Percentiles rank a stretch among this genome's conserved stretches.
Conservation (phyloP, 192 early-diverging fungal genomes). For the Lobulomyces angularis region DNA sequence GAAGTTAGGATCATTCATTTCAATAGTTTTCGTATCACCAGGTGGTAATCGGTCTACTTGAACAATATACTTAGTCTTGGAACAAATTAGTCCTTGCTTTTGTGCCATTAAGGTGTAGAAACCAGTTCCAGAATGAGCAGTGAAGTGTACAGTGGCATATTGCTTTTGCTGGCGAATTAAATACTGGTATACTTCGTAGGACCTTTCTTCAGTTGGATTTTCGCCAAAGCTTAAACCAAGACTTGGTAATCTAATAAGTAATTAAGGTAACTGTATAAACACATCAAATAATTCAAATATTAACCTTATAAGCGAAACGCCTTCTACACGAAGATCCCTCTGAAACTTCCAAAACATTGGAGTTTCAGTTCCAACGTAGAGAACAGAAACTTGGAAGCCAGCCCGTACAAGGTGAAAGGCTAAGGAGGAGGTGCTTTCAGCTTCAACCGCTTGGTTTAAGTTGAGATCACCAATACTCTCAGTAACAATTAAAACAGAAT, state of each 20-base stretch:
- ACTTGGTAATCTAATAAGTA: slow-evolving; percentile 9
- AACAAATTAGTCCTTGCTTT: slow-evolving; percentile 17
- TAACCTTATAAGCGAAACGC: slow-evolving; percentile 13
- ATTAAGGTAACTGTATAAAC: too few relatives aligned
- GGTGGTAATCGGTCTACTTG: slow-evolving; percentile 8
- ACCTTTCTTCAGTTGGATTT: slow-evolving; percentile 8
- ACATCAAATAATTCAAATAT: too few relatives aligned
- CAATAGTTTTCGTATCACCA: slow-evolving; percentile 4
- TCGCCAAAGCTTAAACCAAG: slow-evolving; percentile 14
- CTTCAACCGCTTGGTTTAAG: slow-evolving; percentile 3
- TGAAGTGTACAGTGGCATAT: slow-evolving; percentile 18
- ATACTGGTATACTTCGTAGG: slow-evolving; percentile 20
- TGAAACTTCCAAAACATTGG: slow-evolving; percentile 7
- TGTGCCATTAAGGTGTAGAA: slow-evolving; percentile 22
- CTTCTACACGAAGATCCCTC: slow-evolving; percentile 5
- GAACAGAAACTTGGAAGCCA: slow-evolving; percentile 14
- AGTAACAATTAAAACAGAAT: slow-evolving; percentile 11
- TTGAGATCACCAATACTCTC: slow-evolving; percentile 14
- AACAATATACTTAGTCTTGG: slow-evolving; percentile 18
- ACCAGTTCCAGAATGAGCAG: slow-evolving; percentile 9
- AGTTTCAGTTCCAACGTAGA: slow-evolving; percentile 13
- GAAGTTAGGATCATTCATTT: slow-evolving; percentile 7
- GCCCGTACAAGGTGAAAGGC: slow-evolving; percentile 9
- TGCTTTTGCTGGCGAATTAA: background rate
- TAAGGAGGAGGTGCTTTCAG: slow-evolving; percentile 8